A percentile compares a stretch with the other conserved stretches of the same genome.
Conservation (phyloP, 2,329 filamentous ascomycete species). For the Calonectria hawksworthii region DNA sequence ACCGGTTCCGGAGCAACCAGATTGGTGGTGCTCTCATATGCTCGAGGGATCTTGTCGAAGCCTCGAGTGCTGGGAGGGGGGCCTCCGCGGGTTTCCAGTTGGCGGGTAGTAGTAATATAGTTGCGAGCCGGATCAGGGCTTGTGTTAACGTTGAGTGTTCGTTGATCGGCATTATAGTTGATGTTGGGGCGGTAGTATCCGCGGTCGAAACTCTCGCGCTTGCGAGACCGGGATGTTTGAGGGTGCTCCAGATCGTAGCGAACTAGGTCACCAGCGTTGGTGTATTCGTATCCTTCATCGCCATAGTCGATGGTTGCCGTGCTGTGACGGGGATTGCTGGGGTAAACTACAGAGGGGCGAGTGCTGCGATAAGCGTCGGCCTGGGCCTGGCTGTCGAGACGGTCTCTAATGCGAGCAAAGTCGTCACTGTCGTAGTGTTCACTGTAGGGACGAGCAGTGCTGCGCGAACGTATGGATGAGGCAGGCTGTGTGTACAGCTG, state of each 20-base stretch:
- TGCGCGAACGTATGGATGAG: slow-evolving; percentile 67
- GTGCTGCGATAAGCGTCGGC: slow-evolving; percentile 62
- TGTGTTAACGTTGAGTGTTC: slow-evolving; percentile 63
- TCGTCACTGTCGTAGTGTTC: slow-evolving; percentile 66
- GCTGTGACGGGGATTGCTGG: slow-evolving; percentile 59
- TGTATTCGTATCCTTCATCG: slow-evolving; percentile 74
- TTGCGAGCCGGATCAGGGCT: slow-evolving; percentile 58
- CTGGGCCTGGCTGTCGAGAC: slow-evolving; percentile 60
- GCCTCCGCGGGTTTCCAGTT: slow-evolving; percentile 59
- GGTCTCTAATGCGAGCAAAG: slow-evolving; percentile 63
- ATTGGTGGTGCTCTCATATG: slow-evolving; percentile 62
- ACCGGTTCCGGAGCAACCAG: slow-evolving; percentile 55
- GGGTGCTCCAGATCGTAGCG: slow-evolving; percentile 72
- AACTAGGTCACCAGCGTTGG: slow-evolving; percentile 72
- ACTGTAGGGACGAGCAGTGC: slow-evolving; percentile 62
- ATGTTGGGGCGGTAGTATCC: slow-evolving; percentile 69
- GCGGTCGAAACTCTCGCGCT: slow-evolving; percentile 69
- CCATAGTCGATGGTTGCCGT: slow-evolving; percentile 65
- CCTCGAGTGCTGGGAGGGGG: slow-evolving; percentile 80
- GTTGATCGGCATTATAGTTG: slow-evolving; percentile 63
- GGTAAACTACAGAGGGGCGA: slow-evolving; percentile 62
- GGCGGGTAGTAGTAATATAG: slow-evolving; percentile 53
- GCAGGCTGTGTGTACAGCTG: slow-evolving; percentile 71
- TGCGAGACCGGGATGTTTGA: slow-evolving; percentile 55
- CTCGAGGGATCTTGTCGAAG: slow-evolving; percentile 76